These are phyloP conservation scores for Elsinoe necatrix DNA, from an alignment of 2,329 filamentous ascomycete genomes.

Conservation along the genomic window DNA sequence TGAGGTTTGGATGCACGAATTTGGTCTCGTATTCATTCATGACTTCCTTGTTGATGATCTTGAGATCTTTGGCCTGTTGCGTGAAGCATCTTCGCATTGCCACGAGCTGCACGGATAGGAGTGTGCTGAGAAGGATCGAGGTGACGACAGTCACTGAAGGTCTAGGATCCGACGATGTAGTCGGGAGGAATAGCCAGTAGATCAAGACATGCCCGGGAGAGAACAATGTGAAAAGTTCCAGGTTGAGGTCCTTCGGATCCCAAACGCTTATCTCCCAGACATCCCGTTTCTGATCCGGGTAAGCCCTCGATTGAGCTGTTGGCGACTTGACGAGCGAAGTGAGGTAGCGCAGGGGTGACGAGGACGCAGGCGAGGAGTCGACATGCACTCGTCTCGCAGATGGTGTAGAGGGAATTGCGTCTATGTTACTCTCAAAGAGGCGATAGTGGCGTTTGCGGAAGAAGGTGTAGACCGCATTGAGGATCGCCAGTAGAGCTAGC, in stretches of 20 bases:
- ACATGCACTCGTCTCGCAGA: constrained; percentile 84
- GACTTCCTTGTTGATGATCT: constrained; percentile 82
- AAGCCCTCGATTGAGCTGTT: constrained; percentile 71
- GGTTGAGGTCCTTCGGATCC: constrained; percentile 79
- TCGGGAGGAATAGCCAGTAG: constrained; percentile 80
- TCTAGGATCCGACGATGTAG: constrained; percentile 62
- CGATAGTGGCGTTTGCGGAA: constrained; percentile 77
- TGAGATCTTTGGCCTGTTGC: constrained; percentile 76
- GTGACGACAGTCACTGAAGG: constrained; percentile 82
- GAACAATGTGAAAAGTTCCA: constrained; percentile 81
- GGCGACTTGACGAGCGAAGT: constrained; percentile 57
- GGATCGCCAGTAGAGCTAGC: constrained; percentile 56
- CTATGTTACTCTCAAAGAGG: constrained; percentile 79
- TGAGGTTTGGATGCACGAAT: constrained; percentile 83
- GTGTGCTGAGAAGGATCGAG: constrained; percentile 63
- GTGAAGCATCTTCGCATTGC: constrained; percentile 65
- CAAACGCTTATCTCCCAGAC: constrained; percentile 94
- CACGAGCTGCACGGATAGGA: constrained; percentile 70
- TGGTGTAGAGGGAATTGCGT: constrained; percentile 65
- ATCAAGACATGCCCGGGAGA: constrained; percentile 88
- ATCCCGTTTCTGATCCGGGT: constrained; percentile 72
- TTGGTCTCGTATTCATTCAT: constrained; percentile 94
- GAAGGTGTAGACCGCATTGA: constrained; percentile 77
- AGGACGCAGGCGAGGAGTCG: constrained; percentile 67
- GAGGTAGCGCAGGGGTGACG: constrained; percentile 71